These are phyloP conservation scores for Russula earlei DNA, from an alignment of 768 basidiomycete species.

Conservation along the genomic window DNA sequence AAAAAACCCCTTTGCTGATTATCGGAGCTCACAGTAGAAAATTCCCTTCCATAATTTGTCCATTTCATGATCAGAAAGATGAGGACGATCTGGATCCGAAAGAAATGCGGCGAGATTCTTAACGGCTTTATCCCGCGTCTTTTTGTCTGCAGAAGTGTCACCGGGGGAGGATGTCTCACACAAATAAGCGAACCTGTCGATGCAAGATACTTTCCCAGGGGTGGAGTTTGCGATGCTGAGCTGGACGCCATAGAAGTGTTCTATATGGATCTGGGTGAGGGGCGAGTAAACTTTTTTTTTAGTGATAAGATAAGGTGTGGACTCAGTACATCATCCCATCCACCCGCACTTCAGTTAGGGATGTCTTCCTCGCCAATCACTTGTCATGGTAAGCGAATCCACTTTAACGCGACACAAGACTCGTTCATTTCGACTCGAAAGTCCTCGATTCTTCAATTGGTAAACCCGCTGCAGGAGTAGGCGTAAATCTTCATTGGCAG, in stretches of 20 bases:
- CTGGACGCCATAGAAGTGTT: slow-evolving; percentile 27
- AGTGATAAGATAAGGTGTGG: slow-evolving; percentile 11
- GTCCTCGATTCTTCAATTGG: slow-evolving; percentile 84
- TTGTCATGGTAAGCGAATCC: slow-evolving; percentile 59
- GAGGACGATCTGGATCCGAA: slow-evolving; percentile 50
- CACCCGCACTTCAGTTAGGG: no score
- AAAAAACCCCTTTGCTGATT: background rate
- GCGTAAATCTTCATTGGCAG: slow-evolving; percentile 57
- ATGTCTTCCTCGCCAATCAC: slow-evolving; percentile 70
- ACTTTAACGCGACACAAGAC: background rate
- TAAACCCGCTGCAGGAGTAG: slow-evolving; percentile 66
- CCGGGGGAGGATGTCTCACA: background rate
- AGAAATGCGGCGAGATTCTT: slow-evolving; percentile 72
- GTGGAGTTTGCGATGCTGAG: slow-evolving; percentile 36
- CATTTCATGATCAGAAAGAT: slow-evolving; percentile 66
- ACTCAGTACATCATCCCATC: no score
- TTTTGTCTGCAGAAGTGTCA: slow-evolving; percentile 57
- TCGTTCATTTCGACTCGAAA: slow-evolving; percentile 25
- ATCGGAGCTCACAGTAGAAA: slow-evolving; percentile 70
- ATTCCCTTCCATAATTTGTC: slow-evolving; percentile 95
- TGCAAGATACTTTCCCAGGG: slow-evolving; percentile 85
- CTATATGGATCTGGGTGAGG: no score
- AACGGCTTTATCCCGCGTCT: slow-evolving; percentile 84
- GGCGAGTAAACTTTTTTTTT: background rate
- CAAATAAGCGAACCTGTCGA: slow-evolving; percentile 52